phyloP scores from a whole-genome alignment of 306 rosid genomes.

The Senna siamea region DNA sequence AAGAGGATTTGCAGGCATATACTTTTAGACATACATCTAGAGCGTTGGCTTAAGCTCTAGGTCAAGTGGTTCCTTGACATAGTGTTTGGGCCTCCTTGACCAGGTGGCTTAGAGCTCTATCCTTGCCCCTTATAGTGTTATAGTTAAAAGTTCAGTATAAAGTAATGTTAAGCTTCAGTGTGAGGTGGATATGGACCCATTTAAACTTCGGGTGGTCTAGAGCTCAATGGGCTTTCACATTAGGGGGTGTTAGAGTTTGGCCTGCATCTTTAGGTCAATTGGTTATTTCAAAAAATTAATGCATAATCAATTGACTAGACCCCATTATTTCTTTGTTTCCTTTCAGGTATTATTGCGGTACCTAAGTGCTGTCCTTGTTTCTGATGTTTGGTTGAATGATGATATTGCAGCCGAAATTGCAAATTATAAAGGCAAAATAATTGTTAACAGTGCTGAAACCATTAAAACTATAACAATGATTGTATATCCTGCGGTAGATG shows the following conservation, averaged over 20 bases:
- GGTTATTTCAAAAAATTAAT: constrained; percentile 2
- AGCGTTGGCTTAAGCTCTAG: constrained; percentile 4
- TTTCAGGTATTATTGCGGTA: constrained; percentile 77
- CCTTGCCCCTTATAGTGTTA: constrained; percentile 9
- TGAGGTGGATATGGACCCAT: constrained; percentile 19
- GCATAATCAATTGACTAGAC: constrained; percentile 21
- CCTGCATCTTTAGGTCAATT: constrained; percentile 26
- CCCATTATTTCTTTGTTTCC: constrained; percentile 40
- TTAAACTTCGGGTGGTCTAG: constrained; percentile 19
- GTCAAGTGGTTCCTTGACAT: constrained; percentile 7
- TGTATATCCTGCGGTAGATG: constrained; percentile 85
- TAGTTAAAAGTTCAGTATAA: constrained; percentile 4
- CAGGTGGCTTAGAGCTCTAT: constrained; percentile 21
- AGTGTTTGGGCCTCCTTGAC: background rate
- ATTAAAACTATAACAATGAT: constrained; percentile 66
- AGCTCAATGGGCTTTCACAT: constrained; percentile 24
- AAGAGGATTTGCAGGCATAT: constrained; percentile 41
- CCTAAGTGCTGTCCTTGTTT: constrained; percentile 74
- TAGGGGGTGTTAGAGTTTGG: constrained; percentile 19
- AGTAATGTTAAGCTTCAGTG: constrained; percentile 16
- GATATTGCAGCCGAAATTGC: constrained; percentile 78
- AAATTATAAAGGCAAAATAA: constrained; percentile 61
- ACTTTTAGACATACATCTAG: constrained; percentile 24
- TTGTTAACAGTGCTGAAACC: constrained; percentile 62
- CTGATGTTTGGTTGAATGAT: constrained; percentile 88